Evolutionary conservation across 1,284 basidiomycete genomes (phyloP), one percentile per base, ranked within the genome.

Genomic region (Ganoderma lucidum): DNA sequence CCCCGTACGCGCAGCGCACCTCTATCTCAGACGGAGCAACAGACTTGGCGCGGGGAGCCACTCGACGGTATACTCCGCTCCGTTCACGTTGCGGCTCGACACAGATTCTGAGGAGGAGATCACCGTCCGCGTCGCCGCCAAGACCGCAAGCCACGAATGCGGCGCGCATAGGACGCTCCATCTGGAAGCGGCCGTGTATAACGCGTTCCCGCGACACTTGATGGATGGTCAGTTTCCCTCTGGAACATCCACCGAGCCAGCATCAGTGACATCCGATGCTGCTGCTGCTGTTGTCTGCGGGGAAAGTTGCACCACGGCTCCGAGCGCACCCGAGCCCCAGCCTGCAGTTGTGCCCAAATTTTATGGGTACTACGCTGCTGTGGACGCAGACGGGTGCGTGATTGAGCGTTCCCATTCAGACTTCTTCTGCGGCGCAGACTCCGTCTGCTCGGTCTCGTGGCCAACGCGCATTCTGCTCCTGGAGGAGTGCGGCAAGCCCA

Each of bases 291-390:
- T 23, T 1, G 23, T 23, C 23, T 23, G 23, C 23, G 23, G 23
- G 23, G 23, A 23, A 23, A 23, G 23, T 23, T 23, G 23, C 23
- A 23, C 23, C 23, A 23, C 23, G 23, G 23, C 23, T 23, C 23
- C 23, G 23, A 23, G 30, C 53, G 14, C 12, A 17, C 4, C 35
- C 35, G 35, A 35, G 35, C 8, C 14, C 39, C 41, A 42, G 3
- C 69, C 65, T 3, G 79, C 87, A 0, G 71, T 87, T 23, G 83
- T 87, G 5, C 87, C 87, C 17, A 86, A 86, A 73, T 88, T 84
- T 74, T 88, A 83, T 72, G 87, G 87, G 0, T 85, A 84, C 75
- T 88, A 88, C 73, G 74, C 77, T 4, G 81, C 82, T 1, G 77
- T 77, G 8, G 19, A 66, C 1, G 68, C 69, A 73, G 67, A 64